phyloP scores from a whole-genome alignment of 768 basidiomycete species.

The Kwoniella sp. region DNA sequence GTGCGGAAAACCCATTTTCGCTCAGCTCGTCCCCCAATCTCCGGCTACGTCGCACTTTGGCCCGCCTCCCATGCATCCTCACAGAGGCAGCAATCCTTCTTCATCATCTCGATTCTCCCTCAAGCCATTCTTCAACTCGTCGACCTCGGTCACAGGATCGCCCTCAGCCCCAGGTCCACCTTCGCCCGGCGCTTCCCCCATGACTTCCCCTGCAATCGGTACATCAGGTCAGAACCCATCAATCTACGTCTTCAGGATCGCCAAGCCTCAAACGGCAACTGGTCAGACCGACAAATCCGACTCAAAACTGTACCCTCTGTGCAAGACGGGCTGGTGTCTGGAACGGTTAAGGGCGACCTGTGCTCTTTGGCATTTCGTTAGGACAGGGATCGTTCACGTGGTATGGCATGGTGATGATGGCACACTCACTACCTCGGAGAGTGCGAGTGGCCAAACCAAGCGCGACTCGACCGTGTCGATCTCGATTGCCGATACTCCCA shows the following conservation, averaged over 20 bases:
- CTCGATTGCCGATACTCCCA: no score
- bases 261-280: constrained; percentile 19
- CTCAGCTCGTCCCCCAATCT: constrained; percentile 14
- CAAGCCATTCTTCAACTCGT: constrained; percentile 51
- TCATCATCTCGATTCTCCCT: constrained; percentile 50
- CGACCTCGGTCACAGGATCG: constrained; percentile 30
- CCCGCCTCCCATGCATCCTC: constrained; percentile 57
- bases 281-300: constrained; percentile 24
- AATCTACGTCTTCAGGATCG: constrained; percentile 51
- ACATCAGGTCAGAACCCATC: constrained; percentile 12
- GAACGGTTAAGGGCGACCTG: constrained; percentile 78
- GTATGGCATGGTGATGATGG: constrained; percentile 77
- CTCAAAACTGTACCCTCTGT: constrained; percentile 63
- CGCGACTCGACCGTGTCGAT: no score
- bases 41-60: constrained; percentile 32
- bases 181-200: constrained; percentile 28
- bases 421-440: no score
- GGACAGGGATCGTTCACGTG: constrained; percentile 73
- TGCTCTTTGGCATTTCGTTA: constrained; percentile 81
- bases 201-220: constrained; percentile 31
- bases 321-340: constrained; percentile 79
- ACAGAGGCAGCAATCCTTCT: constrained; percentile 51
- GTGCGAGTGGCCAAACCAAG: no score
- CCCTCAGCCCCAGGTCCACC: constrained; percentile 19
- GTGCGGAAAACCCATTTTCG: constrained; percentile 60